These are phyloP conservation scores for Vigna reflexopilosa DNA, from an alignment of 306 rosid genomes.

Conservation along the genomic window DNA sequence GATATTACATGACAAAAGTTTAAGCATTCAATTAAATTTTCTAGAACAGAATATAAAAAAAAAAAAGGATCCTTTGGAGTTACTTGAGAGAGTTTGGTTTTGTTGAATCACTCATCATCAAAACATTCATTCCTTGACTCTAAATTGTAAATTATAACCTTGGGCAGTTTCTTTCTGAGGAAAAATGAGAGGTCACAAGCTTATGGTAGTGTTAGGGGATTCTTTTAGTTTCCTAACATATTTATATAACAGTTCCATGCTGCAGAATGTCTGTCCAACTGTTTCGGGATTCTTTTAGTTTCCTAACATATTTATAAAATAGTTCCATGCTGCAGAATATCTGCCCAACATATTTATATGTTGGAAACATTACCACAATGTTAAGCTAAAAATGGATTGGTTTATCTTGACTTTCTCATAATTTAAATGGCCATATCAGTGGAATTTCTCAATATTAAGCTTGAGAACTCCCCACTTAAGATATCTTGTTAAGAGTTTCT, in stretches of 20 bases:
- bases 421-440: background rate
- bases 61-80: background rate
- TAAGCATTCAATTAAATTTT: constrained; percentile 1
- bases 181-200: background rate
- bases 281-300: no score
- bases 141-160: background rate
- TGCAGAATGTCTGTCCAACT: background rate
- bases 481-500: background rate
- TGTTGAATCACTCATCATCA: background rate
- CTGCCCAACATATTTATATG: background rate
- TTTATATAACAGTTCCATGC: background rate
- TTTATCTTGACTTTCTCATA: background rate
- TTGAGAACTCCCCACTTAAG: background rate
- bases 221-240: background rate
- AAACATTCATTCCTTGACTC: background rate
- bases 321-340: background rate
- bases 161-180: constrained; percentile 1
- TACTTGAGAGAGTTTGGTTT: background rate
- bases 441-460: no score
- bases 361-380: background rate
- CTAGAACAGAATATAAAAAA: background rate
- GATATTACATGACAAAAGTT: background rate
- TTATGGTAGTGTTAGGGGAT: background rate
- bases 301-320: no score
- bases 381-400: background rate